Evolutionary conservation across 805 yeast genomes (phyloP).

Genomic region (Metschnikowia hibisci): DNA sequence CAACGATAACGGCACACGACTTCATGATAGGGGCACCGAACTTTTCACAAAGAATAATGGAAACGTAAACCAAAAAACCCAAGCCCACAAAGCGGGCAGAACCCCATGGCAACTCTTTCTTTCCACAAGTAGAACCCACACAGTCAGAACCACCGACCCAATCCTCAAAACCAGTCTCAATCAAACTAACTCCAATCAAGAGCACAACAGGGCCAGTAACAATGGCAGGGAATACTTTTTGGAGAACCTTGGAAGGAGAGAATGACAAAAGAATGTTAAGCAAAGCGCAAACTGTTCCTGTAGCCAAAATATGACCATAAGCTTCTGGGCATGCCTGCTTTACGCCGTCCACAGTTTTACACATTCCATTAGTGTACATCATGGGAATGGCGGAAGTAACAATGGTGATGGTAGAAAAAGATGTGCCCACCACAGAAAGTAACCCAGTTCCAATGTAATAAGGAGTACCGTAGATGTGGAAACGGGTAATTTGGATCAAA

Average conservation of each 20-base stretch:
- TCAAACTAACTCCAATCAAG: constrained; percentile 69
- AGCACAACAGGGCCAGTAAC: constrained; percentile 94
- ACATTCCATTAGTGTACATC: constrained; percentile 71
- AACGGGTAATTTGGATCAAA: constrained; percentile 71
- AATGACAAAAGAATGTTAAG: constrained; percentile 72
- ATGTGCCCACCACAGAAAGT: constrained; percentile 86
- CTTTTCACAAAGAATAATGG: constrained; percentile 73
- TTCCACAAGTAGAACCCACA: constrained; percentile 23
- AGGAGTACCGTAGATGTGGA: constrained; percentile 68
- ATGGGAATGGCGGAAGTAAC: constrained; percentile 71
- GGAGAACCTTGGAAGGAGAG: constrained; percentile 67
- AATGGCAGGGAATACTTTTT: constrained; percentile 77
- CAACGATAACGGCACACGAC: constrained; percentile 87
- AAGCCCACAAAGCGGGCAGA: constrained; percentile 83
- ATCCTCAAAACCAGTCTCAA: constrained; percentile 71
- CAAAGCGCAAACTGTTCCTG: constrained; percentile 74
- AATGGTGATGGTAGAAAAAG: constrained; percentile 83
- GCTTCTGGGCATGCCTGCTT: constrained; percentile 81
- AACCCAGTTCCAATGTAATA: constrained; percentile 85
- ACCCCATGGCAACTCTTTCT: constrained; percentile 60
- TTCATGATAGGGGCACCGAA: constrained; percentile 95
- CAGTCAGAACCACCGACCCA: constrained; percentile 88
- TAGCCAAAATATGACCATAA: constrained; percentile 81
- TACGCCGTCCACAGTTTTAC: constrained; percentile 62
- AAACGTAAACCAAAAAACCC: constrained; percentile 75